A percentile compares a stretch with the other conserved stretches of the same genome.
These are phyloP conservation scores for Entoloma clypeatum DNA, from an alignment of 1,284 basidiomycete genomes.

Conservation along the genomic window DNA sequence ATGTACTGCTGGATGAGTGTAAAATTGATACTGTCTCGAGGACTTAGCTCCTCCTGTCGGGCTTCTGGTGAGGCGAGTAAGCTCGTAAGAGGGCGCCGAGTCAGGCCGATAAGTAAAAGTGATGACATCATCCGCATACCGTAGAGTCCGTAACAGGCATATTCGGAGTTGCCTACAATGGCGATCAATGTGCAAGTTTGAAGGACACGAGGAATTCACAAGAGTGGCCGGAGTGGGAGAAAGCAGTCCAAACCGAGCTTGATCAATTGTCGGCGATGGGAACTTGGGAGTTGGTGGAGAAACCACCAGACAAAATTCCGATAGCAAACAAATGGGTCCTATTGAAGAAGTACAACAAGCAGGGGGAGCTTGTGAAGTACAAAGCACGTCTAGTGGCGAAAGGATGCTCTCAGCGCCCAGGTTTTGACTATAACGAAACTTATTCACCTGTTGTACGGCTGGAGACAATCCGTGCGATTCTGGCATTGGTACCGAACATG, in stretches of 20 bases:
- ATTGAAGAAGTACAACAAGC: slow-evolving; percentile 8
- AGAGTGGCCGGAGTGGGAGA: slow-evolving; percentile 15
- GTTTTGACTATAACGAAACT: slow-evolving; percentile 34
- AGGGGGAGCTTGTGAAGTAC: slow-evolving; percentile 10
- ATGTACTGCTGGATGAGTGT: too few species aligned
- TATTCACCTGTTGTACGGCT: slow-evolving; percentile 35
- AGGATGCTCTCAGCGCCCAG: slow-evolving; percentile 25
- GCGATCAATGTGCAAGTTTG: too few species aligned
- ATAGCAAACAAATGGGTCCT: slow-evolving; percentile 11
- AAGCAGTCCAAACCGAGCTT: slow-evolving; percentile 15
- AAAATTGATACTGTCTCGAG: too few species aligned
- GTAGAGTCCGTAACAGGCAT: too few species aligned
- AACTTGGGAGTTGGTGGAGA: slow-evolving; percentile 9
- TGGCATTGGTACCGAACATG: slow-evolving; percentile 29
- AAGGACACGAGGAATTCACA: too few species aligned
- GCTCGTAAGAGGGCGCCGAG: too few species aligned
- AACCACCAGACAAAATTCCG: slow-evolving; percentile 1
- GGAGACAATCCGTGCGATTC: slow-evolving; percentile 27
- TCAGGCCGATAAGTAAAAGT: too few species aligned
- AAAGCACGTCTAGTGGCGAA: slow-evolving; percentile 19
- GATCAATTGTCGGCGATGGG: slow-evolving; percentile 6
- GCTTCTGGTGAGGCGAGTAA: too few species aligned
- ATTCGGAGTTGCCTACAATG: too few species aligned
- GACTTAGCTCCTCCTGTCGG: too few species aligned
- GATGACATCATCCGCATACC: too few species aligned